Evolutionary conservation across 306 rosid species (phyloP), one percentile per base, ranked within the genome.

Genomic region (Vachellia pachyceras): DNA sequence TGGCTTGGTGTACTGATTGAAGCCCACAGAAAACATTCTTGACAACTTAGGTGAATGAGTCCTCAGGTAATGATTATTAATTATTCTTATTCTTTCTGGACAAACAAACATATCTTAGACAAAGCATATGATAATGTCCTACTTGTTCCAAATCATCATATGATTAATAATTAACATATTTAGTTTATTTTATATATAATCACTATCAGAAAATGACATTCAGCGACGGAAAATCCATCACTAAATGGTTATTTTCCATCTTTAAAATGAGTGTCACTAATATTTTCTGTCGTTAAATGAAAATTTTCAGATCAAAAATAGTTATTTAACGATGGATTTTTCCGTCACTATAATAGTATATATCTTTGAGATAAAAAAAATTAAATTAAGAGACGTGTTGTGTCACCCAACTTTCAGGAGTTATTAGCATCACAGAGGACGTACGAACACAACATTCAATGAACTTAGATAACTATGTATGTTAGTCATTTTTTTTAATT

Each of bases 11-110:
- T 58, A 81, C 36, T 52, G 41, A 58, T 67, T 74, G 10, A 82
- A 78, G 74, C 55, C 55, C 72, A 60, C 37, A 57, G 4, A 65
- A 72, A 54, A 70, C 85, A 39, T 74, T 81, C 72, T 74, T 78
- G 72, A 73, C 72, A 49, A 60, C 17, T 77, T 86, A 7, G 35
- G 77, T 83, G 83, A 80, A 73, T 80, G 71, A 80, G 23, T 66
- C 61, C 41, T 68, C 61, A 44, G 40, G 81, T 41, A 77, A 86
- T 84, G 87, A 86, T 86, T 79, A 52, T 69, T 69, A 77, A 81
- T 86, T 67, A 83, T 86, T 83, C 55, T 78, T 69, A 55, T 77
- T 70, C 74, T 52, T 73, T 60, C 75, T 39, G 49, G 83, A 35
- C 81, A 60, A 83, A 73, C 83, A 76, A 29, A 58, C 20, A 52